Evolutionary conservation across 805 yeast species (phyloP), one percentile per base, ranked within the genome.

Genomic region (Myxozyma udenii): DNA sequence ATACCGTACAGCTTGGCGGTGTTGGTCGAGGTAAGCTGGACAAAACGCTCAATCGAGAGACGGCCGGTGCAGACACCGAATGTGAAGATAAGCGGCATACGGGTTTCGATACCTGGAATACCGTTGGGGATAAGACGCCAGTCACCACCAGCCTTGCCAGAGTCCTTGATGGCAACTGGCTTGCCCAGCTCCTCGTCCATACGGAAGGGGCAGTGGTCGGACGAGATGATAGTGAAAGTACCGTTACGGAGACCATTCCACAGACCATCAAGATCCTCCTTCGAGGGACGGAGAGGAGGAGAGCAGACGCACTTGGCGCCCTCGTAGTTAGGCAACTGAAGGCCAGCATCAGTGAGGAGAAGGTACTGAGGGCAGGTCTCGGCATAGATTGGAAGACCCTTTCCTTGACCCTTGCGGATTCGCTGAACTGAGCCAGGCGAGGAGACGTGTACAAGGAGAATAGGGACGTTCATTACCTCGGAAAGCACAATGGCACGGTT

Each of bases 361-460:
- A 76, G 62, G 57, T 76, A 76, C 62, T 76, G 80, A 5, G 80
- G 80, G 58, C 80, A 76, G 1, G 80, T 76, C 60, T 76, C 79
- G 4, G 78, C 77, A 58, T 65, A 72, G 6, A 76, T 67, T 11
- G 78, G 78, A 16, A 67, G 62, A 38, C 71, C 63, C 24, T 65
- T 61, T 41, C 68, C 70, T 62, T 76, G 79, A 1, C 78, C 78
- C 14, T 60, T 64, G 50, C 71, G 68, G 40, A 76, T 77, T 53
- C 71, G 73, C 5, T 63, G 61, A 32, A 74, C 62, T 0, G 79
- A 77, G 2, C 67, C 67, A 16, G 71, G 73, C 0, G 77, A 66
- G 3, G 79, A 76, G 66, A 76, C 76, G 60, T 76, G 80, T 4
- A 76, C 79, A 36, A 76, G 72, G 41, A 76, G 56, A 16, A 76